Evolutionary conservation across 768 basidiomycete species (phyloP).

Genomic region (Hygrocybe punicea): DNA sequence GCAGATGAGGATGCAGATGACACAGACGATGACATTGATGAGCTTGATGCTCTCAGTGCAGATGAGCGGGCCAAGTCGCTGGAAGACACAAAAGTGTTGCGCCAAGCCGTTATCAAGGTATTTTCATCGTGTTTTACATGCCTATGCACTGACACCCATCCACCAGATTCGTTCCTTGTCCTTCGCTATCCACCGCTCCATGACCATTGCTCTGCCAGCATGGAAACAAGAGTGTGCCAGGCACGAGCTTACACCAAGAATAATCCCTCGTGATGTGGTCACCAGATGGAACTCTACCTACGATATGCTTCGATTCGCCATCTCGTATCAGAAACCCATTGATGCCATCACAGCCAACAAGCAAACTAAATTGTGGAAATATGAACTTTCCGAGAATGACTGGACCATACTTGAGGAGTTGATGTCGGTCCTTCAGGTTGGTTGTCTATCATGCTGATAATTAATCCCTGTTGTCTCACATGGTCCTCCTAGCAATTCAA

Average conservation of each 20-base stretch:
- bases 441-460: background rate
- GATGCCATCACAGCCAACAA: slow-evolving; percentile 16
- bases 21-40: background rate
- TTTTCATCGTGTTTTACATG: background rate
- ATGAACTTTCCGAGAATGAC: slow-evolving; percentile 13
- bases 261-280: slow-evolving; percentile 32
- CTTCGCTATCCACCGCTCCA: slow-evolving; percentile 26
- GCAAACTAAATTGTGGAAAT: slow-evolving; percentile 9
- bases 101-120: background rate
- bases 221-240: slow-evolving; percentile 24
- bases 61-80: background rate
- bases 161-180: slow-evolving; percentile 20
- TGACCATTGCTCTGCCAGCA: slow-evolving; percentile 28
- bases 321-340: slow-evolving; percentile 20
- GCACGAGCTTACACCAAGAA: slow-evolving; percentile 1
- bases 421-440: slow-evolving; percentile 22
- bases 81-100: background rate
- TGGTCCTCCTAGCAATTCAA: slow-evolving; percentile 1
- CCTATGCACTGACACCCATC: background rate
- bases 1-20: background rate
- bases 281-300: slow-evolving; percentile 38
- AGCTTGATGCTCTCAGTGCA: background rate
- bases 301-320: slow-evolving; percentile 29
- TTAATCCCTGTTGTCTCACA: background rate
- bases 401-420: slow-evolving; percentile 25